Evolutionary conservation across 1,284 basidiomycete species (phyloP).

Genomic region (Irpex rosettiformis): DNA sequence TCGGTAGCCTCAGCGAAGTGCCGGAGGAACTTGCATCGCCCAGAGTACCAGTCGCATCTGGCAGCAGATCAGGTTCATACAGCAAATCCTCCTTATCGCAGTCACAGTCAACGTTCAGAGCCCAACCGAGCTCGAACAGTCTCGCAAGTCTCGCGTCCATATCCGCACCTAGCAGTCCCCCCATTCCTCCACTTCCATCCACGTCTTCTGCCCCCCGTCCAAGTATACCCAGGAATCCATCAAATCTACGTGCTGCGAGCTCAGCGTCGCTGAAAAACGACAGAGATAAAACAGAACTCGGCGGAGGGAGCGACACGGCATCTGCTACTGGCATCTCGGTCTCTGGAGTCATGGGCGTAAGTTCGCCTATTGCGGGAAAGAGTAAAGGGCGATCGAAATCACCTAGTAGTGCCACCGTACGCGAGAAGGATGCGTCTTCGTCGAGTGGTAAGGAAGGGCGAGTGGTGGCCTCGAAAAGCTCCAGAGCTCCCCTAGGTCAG

Average conservation of each 20-base stretch:
- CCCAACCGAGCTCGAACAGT: slow-evolving; percentile 27
- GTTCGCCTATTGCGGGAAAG: neutral
- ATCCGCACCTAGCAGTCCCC: neutral
- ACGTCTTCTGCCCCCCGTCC: neutral
- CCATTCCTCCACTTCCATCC: too few species aligned
- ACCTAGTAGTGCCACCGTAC: slow-evolving; percentile 10
- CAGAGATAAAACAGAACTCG: slow-evolving; percentile 14
- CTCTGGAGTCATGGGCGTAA: slow-evolving; percentile 8
- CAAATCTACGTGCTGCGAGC: slow-evolving; percentile 15
- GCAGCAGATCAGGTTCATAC: neutral
- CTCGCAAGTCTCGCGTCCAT: slow-evolving; percentile 20
- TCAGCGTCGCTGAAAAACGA: slow-evolving; percentile 9
- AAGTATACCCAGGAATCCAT: slow-evolving; percentile 17
- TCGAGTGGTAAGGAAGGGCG: slow-evolving; percentile 14
- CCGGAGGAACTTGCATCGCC: slow-evolving; percentile 2
- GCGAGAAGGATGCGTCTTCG: slow-evolving; percentile 16
- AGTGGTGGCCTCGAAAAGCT: slow-evolving; percentile 10
- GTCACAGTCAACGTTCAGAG: neutral
- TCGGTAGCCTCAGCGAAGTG: slow-evolving; percentile 1
- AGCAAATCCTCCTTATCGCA: neutral
- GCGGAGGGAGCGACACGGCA: slow-evolving; percentile 6
- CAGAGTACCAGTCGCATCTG: neutral
- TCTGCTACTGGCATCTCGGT: slow-evolving; percentile 2
- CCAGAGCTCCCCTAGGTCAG: neutral
- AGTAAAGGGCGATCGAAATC: slow-evolving; percentile 10